A percentile compares a stretch with the other conserved stretches of the same genome.
Evolutionary conservation across 192 early-diverging fungal species (phyloP).

Genomic region (Coemansia sp.): DNA sequence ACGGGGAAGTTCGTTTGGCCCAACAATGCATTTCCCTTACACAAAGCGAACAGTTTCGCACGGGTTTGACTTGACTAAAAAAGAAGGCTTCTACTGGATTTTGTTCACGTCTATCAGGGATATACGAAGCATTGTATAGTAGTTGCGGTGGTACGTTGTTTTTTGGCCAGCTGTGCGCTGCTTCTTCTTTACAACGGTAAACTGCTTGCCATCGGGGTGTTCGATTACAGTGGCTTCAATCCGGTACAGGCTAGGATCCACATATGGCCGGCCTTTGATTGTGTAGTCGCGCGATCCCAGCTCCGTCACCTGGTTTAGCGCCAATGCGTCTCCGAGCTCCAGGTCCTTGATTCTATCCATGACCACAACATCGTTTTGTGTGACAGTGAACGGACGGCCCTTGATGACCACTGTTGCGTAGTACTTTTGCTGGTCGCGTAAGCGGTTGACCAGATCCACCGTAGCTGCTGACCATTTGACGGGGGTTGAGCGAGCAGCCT

Average conservation of each 20-base stretch:
- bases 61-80: no score
- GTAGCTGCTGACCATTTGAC: constrained; percentile 34
- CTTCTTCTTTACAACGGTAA: constrained; percentile 77
- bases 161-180: constrained; percentile 73
- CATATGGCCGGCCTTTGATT: constrained; percentile 81
- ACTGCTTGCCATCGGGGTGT: constrained; percentile 74
- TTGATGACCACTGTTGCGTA: constrained; percentile 89
- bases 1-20: no score
- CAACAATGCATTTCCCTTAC: no score
- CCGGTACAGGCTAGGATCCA: constrained; percentile 66
- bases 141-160: constrained; percentile 65
- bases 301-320: constrained; percentile 83
- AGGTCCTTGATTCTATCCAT: constrained; percentile 81
- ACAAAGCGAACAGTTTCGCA: no score
- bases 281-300: constrained; percentile 80
- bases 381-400: constrained; percentile 82
- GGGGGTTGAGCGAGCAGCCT: background rate
- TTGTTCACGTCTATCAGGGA: constrained; percentile 62
- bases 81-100: no score
- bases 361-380: constrained; percentile 84
- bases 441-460: constrained; percentile 33
- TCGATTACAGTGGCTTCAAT: constrained; percentile 89
- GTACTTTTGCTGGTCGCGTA: constrained; percentile 67
- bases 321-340: constrained; percentile 81
- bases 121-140: constrained; percentile 72